These are phyloP conservation scores for Pseudonitzschia multiseries DNA, from an alignment of 108 stramenopile genomes.

Conservation along the genomic window DNA sequence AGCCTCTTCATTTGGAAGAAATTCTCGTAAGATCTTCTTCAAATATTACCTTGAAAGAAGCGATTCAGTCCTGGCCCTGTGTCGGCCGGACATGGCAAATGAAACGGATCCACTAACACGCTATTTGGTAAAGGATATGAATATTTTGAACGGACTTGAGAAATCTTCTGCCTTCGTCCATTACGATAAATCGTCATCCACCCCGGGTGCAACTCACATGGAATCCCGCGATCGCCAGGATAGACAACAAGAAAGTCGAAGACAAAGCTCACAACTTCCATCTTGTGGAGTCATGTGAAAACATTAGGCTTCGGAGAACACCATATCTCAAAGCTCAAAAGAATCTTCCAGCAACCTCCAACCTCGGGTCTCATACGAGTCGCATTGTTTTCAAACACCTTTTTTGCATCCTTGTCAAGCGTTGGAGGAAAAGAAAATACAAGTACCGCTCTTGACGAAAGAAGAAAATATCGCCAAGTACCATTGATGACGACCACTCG, in stretches of 20 bases:
- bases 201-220: background rate
- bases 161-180: slow-evolving; percentile 2
- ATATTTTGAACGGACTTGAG: background rate
- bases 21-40: background rate
- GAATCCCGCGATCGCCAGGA: too few relatives aligned
- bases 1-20: background rate
- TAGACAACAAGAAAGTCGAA: background rate
- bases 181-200: background rate
- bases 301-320: too few relatives aligned
- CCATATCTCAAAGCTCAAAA: too few relatives aligned
- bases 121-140: background rate
- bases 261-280: background rate
- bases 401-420: too few relatives aligned
- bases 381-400: too few relatives aligned
- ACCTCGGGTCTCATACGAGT: too few relatives aligned
- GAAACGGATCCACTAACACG: background rate
- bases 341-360: too few relatives aligned
- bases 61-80: background rate
- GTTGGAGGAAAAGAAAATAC: too few relatives aligned
- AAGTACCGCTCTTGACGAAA: background rate
- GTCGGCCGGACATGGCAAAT: background rate
- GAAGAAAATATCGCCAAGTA: background rate
- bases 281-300: too few relatives aligned
- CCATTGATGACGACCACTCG: too few relatives aligned
- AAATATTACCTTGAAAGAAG: background rate